These are phyloP conservation scores for Flaveria floridana DNA, from an alignment of 140 eudicot species.

Conservation along the genomic window DNA sequence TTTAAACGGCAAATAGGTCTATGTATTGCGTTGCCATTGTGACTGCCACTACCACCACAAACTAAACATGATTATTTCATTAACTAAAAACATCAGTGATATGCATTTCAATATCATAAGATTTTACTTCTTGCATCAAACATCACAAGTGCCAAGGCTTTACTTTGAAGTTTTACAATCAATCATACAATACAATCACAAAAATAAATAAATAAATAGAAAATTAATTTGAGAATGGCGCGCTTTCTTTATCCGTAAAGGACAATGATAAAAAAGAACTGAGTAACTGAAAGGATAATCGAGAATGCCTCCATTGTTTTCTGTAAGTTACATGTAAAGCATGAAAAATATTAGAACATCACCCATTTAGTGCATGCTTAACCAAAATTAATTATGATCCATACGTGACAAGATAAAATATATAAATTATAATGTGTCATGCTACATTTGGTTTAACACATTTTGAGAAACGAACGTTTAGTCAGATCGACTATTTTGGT, in stretches of 20 bases:
- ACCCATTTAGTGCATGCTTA: no score
- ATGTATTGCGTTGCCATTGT: background rate
- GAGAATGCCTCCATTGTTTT: conserved; percentile 87
- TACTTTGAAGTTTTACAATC: conserved; percentile 13
- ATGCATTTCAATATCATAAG: no score
- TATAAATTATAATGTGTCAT: no score
- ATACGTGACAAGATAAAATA: no score
- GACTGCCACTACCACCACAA: background rate
- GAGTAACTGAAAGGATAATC: conserved; percentile 69
- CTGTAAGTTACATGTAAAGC: conserved; percentile 40
- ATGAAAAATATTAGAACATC: background rate
- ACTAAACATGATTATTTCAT: background rate
- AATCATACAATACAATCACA: background rate
- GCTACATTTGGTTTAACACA: no score
- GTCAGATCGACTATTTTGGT: no score
- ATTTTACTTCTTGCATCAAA: background rate
- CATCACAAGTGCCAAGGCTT: background rate
- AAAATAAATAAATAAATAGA: background rate
- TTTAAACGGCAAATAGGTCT: background rate
- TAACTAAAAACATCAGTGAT: background rate
- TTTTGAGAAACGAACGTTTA: no score
- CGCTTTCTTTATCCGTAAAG: conserved; percentile 45
- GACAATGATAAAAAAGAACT: conserved; percentile 54
- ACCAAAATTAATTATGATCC: no score
- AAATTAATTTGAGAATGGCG: background rate